Evolutionary conservation across 768 basidiomycete genomes (phyloP).

Genomic region (Lactifluus subvellereus): DNA sequence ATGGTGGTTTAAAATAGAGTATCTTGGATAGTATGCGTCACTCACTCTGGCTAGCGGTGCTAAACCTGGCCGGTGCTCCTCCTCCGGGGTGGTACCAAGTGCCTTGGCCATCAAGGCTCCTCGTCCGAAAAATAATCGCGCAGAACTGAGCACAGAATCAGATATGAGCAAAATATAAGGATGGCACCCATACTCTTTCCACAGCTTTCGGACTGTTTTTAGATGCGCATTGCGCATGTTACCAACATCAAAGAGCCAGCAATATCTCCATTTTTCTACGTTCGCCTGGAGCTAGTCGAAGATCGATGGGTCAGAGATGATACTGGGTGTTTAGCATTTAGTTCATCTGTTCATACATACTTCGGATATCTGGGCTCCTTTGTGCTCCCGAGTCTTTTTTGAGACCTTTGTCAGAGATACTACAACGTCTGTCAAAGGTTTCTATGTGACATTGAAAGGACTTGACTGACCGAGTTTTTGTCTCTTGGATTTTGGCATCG

Average conservation of each 20-base stretch:
- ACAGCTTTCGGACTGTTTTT: constrained; percentile 87
- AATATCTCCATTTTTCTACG: constrained; percentile 87
- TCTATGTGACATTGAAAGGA: constrained; percentile 7
- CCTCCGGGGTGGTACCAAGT: constrained; percentile 78
- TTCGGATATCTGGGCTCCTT: constrained; percentile 75
- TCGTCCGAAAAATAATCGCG: constrained; percentile 85
- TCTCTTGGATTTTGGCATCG: constrained; percentile 87
- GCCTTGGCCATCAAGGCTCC: constrained; percentile 94
- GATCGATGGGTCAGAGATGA: constrained; percentile 1
- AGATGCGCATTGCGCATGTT: constrained; percentile 93
- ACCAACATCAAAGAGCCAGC: constrained; percentile 93
- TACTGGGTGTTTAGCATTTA: neutral
- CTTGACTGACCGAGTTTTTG: constrained; percentile 70
- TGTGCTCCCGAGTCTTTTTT: constrained; percentile 91
- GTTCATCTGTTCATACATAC: constrained; percentile 38
- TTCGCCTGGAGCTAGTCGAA: constrained; percentile 65
- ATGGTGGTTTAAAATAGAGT: neutral
- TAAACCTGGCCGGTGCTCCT: constrained; percentile 76
- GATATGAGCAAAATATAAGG: neutral
- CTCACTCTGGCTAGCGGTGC: constrained; percentile 73
- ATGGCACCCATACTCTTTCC: constrained; percentile 71
- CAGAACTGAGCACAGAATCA: constrained; percentile 48
- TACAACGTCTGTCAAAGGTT: constrained; percentile 31
- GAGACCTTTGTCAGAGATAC: constrained; percentile 92
- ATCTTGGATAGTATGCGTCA: constrained; percentile 7